Evolutionary conservation across 1,284 basidiomycete genomes (phyloP).

Genomic region (Austropuccinia psidii): DNA sequence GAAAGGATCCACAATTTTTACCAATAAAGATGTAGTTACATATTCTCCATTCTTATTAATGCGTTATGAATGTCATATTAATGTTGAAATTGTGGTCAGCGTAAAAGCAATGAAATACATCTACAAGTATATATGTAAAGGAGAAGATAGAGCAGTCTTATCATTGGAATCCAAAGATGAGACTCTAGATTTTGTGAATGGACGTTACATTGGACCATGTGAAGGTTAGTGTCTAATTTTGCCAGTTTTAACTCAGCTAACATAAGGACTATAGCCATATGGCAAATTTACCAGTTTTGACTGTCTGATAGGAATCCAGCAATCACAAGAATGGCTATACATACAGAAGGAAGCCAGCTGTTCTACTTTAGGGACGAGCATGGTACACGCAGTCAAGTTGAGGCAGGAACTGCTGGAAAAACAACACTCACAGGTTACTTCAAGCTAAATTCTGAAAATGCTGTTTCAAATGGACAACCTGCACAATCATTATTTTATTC

Average conservation of each 20-base stretch:
- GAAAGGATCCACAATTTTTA: slow-evolving; percentile 9
- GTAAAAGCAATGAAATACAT: slow-evolving; percentile 51
- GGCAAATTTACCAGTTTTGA: background rate
- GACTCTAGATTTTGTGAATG: background rate
- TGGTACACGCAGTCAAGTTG: background rate
- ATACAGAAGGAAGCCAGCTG: background rate
- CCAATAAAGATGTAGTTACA: slow-evolving; percentile 47
- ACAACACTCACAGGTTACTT: background rate
- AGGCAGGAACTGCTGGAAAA: background rate
- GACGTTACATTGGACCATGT: background rate
- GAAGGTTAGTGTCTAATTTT: background rate
- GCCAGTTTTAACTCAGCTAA: too few species aligned
- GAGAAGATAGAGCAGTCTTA: slow-evolving; percentile 47
- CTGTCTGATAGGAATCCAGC: background rate
- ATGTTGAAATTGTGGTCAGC: slow-evolving; percentile 49
- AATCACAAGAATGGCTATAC: background rate
- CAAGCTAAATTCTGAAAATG: background rate
- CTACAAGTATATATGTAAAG: slow-evolving; percentile 54
- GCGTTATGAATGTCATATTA: slow-evolving; percentile 53
- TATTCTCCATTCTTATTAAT: slow-evolving; percentile 47
- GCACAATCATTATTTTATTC: background rate
- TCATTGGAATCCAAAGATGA: background rate
- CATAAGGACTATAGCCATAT: too few species aligned
- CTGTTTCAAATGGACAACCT: background rate
- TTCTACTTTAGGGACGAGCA: background rate